Evolutionary conservation across 2,329 filamentous ascomycete genomes (phyloP).

Genomic region (Dothiorella sarmentorum): DNA sequence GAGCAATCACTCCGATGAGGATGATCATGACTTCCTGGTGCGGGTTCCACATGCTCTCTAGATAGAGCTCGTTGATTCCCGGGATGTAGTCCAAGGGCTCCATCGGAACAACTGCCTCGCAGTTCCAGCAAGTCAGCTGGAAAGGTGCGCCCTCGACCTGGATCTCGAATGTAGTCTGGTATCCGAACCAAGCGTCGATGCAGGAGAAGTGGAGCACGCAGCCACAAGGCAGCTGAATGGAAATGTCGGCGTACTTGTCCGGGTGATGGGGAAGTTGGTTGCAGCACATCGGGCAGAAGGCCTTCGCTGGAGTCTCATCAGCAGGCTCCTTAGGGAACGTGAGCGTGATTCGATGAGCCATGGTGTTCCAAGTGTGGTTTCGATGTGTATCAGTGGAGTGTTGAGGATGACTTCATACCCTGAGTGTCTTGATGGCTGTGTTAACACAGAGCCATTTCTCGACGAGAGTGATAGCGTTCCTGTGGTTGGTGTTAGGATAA

Average conservation of each 20-base stretch:
- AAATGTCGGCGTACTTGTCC: not conserved
- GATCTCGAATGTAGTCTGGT: too few species aligned
- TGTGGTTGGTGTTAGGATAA: not conserved
- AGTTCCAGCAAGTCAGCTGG: not conserved
- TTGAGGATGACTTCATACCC: too few species aligned
- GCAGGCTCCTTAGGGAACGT: not conserved
- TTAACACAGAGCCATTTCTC: not conserved
- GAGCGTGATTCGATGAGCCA: not conserved
- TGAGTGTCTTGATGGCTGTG: too few species aligned
- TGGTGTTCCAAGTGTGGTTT: not conserved
- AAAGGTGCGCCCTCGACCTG: not conserved
- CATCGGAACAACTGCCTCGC: not conserved
- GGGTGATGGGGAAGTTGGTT: not conserved
- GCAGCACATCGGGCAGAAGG: not conserved
- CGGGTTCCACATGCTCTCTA: not conserved
- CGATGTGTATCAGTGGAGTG: too few species aligned
- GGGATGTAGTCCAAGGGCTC: not conserved
- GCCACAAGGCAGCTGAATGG: not conserved
- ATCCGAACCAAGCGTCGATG: not conserved
- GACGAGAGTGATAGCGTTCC: not conserved
- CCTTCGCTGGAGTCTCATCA: not conserved
- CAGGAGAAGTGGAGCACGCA: not conserved
- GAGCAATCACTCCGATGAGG: not conserved
- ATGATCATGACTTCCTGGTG: not conserved
- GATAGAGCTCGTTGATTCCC: not conserved